Conservation (phyloP, 2,329 filamentous ascomycete genomes). For the Metarhizium album region DNA sequence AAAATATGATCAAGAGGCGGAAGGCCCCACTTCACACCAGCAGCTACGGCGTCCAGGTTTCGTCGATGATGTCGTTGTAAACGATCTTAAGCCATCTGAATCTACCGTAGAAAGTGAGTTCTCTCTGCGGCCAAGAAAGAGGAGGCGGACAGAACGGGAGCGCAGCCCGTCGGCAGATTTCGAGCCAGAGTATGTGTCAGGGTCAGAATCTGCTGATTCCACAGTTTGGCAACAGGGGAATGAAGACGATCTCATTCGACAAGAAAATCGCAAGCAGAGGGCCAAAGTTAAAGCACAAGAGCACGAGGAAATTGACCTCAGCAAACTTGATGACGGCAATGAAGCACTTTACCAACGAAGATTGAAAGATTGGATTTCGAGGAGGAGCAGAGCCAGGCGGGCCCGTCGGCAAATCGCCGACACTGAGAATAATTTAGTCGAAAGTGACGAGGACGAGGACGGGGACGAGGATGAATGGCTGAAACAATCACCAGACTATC, state of each 20-base stretch:
- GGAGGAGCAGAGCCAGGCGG: slow-evolving; percentile 30
- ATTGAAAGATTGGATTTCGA: slow-evolving; percentile 61
- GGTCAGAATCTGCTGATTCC: slow-evolving; percentile 24
- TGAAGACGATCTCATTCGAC: slow-evolving; percentile 27
- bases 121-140: slow-evolving; percentile 48
- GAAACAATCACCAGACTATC: slow-evolving; percentile 71
- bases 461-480: slow-evolving; percentile 58
- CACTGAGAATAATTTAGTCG: slow-evolving; percentile 23
- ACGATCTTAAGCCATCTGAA: background rate
- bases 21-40: slow-evolving; percentile 55
- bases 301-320: slow-evolving; percentile 36
- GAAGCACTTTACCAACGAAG: slow-evolving; percentile 69
- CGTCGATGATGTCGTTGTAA: slow-evolving; percentile 23
- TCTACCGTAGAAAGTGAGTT: slow-evolving; percentile 36
- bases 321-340: slow-evolving; percentile 75
- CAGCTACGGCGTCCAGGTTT: slow-evolving; percentile 66
- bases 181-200: slow-evolving; percentile 22
- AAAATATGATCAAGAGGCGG: slow-evolving; percentile 28
- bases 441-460: slow-evolving; percentile 34
- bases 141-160: slow-evolving; percentile 29
- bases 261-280: slow-evolving; percentile 31
- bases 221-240: slow-evolving; percentile 27
- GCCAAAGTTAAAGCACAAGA: slow-evolving; percentile 24
- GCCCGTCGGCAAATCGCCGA: slow-evolving; percentile 27
- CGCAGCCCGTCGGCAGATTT: slow-evolving; percentile 37